phyloP scores from a whole-genome alignment of 768 basidiomycete species.

The Russula griseocarnosa region DNA sequence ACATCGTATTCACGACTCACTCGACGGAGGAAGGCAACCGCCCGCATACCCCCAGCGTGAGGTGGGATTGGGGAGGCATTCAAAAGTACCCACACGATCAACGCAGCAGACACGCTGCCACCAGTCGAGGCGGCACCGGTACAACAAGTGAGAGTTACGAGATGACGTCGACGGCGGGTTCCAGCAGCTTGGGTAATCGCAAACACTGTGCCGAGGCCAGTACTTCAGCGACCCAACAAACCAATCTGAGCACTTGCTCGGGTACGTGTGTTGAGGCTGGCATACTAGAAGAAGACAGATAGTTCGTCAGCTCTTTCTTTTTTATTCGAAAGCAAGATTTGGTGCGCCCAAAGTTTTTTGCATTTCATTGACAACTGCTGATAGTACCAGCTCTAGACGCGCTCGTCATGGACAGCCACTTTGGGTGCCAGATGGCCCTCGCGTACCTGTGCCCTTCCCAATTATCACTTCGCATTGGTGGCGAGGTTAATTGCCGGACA shows the following conservation, averaged over 20 bases:
- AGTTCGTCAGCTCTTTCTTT: background rate
- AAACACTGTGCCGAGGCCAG: background rate
- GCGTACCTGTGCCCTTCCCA: background rate
- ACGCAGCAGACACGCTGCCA: background rate
- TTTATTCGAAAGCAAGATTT: too few relatives aligned
- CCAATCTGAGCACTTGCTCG: background rate
- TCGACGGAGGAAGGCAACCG: background rate
- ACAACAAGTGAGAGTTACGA: conserved; percentile 14
- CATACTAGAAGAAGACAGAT: background rate
- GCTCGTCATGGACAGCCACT: background rate
- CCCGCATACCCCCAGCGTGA: background rate
- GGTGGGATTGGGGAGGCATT: conserved; percentile 23
- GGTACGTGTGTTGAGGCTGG: conserved; percentile 1
- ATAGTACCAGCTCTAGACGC: background rate
- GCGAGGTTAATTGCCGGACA: background rate
- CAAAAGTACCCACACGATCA: background rate
- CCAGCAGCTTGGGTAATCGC: background rate
- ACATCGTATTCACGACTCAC: conserved; percentile 16
- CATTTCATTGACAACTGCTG: background rate
- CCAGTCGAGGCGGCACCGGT: background rate
- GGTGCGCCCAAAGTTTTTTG: background rate
- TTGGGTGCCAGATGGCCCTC: background rate
- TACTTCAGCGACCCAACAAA: background rate
- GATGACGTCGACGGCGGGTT: background rate
- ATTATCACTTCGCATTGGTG: background rate